Evolutionary conservation across 352 stramenopile species (phyloP).

Genomic region (Phytophthora pini): DNA sequence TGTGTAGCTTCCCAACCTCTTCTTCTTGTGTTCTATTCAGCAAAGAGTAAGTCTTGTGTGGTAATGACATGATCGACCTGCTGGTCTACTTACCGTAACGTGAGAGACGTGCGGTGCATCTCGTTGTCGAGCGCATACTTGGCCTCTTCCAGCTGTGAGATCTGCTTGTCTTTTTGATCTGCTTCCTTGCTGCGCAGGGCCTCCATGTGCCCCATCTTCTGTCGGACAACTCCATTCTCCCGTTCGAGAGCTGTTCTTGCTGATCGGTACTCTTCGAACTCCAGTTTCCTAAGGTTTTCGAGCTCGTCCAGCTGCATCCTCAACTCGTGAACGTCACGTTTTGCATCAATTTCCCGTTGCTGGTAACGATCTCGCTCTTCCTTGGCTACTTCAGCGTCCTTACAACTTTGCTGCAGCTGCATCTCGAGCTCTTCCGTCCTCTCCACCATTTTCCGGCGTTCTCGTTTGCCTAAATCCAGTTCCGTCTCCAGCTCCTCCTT

Average conservation of each 20-base stretch:
- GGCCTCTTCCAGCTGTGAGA: conserved; percentile 64
- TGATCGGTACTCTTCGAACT: conserved; percentile 77
- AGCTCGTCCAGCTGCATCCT: conserved; percentile 77
- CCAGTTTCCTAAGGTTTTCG: conserved; percentile 61
- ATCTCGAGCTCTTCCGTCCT: conserved; percentile 59
- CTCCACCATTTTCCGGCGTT: conserved; percentile 57
- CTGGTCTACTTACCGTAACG: conserved; percentile 37
- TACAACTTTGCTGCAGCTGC: conserved; percentile 51
- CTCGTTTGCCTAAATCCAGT: conserved; percentile 45
- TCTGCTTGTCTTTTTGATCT: conserved; percentile 62
- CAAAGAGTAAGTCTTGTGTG: neutral
- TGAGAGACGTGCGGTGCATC: conserved; percentile 50
- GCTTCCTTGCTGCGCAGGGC: conserved; percentile 46
- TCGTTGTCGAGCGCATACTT: conserved; percentile 71
- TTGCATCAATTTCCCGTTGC: conserved; percentile 65
- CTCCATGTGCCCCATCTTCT: conserved; percentile 63
- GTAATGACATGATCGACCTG: too few relatives aligned
- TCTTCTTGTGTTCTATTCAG: conserved; percentile 50
- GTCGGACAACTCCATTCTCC: conserved; percentile 53
- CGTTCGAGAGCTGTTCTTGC: conserved; percentile 58
- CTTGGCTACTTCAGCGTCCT: conserved; percentile 51
- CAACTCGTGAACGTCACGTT: conserved; percentile 60
- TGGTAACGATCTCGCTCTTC: conserved; percentile 73
- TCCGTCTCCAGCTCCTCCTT: conserved; percentile 67
- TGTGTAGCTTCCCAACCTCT: conserved; percentile 60